A percentile compares a stretch with the other conserved stretches of the same genome.
Evolutionary conservation across 192 early-diverging fungal genomes (phyloP).

Genomic region (Backusella psychrophila): DNA sequence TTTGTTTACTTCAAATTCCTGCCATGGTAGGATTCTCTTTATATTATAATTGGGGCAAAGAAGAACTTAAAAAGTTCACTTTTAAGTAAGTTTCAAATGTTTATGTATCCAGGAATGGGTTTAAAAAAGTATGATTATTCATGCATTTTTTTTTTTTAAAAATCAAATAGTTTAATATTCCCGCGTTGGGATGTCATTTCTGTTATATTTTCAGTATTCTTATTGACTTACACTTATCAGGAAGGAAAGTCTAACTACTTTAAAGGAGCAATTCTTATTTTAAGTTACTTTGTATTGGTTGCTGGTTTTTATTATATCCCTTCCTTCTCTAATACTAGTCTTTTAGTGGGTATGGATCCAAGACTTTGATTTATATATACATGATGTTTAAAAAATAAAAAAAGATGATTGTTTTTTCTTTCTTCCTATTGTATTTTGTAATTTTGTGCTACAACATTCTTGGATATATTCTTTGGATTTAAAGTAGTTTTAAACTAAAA

Average conservation of each 20-base stretch:
- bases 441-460: no score
- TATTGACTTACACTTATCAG: constrained; percentile 89
- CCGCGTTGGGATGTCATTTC: constrained; percentile 42
- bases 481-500: background rate
- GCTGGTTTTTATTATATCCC: constrained; percentile 78
- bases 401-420: background rate
- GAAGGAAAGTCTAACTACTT: constrained; percentile 98
- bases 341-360: constrained; percentile 21
- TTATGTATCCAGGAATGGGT: background rate
- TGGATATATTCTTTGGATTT: background rate
- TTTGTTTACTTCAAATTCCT: constrained; percentile 93
- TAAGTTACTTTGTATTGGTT: constrained; percentile 84
- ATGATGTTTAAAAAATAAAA: background rate
- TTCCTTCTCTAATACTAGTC: constrained; percentile 24
- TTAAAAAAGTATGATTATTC: background rate
- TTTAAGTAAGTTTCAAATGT: constrained; percentile 31
- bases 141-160: background rate
- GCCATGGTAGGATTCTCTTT: constrained; percentile 84
- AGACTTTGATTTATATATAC: background rate
- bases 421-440: no score
- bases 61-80: constrained; percentile 28
- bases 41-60: constrained; percentile 46
- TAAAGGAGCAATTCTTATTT: constrained; percentile 87
- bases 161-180: constrained; percentile 32
- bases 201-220: constrained; percentile 54